A percentile compares a stretch with the other conserved stretches of the same genome.
Evolutionary conservation across 2,329 filamentous ascomycete genomes (phyloP).

Genomic region (Fusarium falciforme): DNA sequence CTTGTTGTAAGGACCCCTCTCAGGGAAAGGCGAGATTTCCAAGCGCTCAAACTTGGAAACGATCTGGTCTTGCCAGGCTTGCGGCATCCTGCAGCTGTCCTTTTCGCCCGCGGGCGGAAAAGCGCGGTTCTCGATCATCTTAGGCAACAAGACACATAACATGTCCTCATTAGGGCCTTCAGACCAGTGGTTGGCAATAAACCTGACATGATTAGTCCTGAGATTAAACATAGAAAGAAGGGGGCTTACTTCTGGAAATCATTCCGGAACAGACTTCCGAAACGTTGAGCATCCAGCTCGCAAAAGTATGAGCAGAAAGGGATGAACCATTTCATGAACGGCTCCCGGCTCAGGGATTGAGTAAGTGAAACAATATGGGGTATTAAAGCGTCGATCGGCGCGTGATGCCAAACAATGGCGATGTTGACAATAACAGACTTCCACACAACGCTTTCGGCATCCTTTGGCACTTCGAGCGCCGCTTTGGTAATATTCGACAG

Average conservation of each 20-base stretch:
- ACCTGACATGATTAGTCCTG: conserved; percentile 63
- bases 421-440: conserved; percentile 66
- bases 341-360: conserved; percentile 72
- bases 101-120: conserved; percentile 65
- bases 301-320: conserved; percentile 87
- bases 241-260: conserved; percentile 80
- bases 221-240: conserved; percentile 30
- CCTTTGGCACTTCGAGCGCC: conserved; percentile 48
- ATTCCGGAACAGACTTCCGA: conserved; percentile 80
- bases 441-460: conserved; percentile 63
- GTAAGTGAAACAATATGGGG: conserved; percentile 74
- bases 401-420: conserved; percentile 77
- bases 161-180: conserved; percentile 73
- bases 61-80: conserved; percentile 80
- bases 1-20: conserved; percentile 71
- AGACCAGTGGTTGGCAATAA: conserved; percentile 80
- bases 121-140: conserved; percentile 67
- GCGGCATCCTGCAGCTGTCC: conserved; percentile 68
- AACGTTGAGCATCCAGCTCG: conserved; percentile 77
- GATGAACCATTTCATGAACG: conserved; percentile 79
- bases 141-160: conserved; percentile 75
- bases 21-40: conserved; percentile 73
- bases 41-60: conserved; percentile 75
- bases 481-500: conserved; percentile 61
- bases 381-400: conserved; percentile 83